Evolutionary conservation across 73 alveolate species (phyloP).

Genomic region (Paramecium tetraurelia): DNA sequence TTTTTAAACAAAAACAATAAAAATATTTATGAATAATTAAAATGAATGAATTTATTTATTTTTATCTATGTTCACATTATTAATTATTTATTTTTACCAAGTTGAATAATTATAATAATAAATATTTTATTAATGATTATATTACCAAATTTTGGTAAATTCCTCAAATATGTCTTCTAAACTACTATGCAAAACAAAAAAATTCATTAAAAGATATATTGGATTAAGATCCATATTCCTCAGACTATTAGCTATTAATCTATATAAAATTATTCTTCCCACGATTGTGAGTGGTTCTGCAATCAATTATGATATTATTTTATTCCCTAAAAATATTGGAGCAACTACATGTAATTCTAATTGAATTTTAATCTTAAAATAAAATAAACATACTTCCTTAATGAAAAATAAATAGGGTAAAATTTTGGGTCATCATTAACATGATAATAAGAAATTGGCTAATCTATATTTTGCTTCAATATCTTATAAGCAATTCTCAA

Average conservation of each 20-base stretch:
- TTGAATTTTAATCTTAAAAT: too few species aligned
- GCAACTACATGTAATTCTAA: background rate
- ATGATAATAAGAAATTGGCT: background rate
- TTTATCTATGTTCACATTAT: too few species aligned
- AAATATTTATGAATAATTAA: too few species aligned
- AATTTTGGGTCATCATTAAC: background rate
- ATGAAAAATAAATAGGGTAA: background rate
- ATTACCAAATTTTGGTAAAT: background rate
- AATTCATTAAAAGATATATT: background rate
- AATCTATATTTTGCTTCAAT: background rate
- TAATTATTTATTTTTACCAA: too few species aligned
- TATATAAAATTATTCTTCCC: background rate
- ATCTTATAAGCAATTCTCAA: background rate
- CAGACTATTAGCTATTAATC: background rate
- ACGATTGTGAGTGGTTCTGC: background rate
- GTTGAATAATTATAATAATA: too few species aligned
- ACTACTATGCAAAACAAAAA: background rate
- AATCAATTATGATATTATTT: background rate
- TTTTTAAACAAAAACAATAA: too few species aligned
- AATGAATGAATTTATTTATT: too few species aligned
- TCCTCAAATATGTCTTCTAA: background rate
- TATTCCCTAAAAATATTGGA: background rate
- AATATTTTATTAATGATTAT: too few species aligned
- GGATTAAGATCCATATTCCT: background rate
- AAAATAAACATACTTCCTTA: background rate